Percentiles rank a stretch among this genome's conserved stretches.
Conservation (phyloP, 108 stramenopile species). For the Nitzschia sp. region DNA sequence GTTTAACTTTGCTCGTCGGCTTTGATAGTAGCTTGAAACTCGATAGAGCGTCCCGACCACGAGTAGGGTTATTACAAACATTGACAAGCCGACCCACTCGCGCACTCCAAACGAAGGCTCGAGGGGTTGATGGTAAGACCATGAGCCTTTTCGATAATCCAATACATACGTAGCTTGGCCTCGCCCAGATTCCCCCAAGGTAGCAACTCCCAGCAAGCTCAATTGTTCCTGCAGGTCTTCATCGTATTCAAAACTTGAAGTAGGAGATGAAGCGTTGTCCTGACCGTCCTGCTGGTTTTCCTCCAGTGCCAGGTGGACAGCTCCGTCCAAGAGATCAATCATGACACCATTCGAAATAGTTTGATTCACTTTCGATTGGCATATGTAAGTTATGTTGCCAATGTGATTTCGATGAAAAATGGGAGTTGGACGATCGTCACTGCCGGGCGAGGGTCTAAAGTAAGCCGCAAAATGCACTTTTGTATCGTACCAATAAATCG, state of each 20-base stretch:
- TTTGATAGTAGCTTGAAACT: not conserved
- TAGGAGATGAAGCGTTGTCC: not conserved
- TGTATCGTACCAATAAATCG: not conserved
- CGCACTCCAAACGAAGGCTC: not conserved
- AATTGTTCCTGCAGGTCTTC: not conserved
- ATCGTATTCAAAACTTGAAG: not conserved
- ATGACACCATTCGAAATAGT: not conserved
- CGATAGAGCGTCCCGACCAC: not conserved
- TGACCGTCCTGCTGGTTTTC: not conserved
- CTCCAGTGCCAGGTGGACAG: not conserved
- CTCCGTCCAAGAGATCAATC: not conserved
- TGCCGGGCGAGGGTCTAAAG: not conserved
- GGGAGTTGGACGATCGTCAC: not conserved
- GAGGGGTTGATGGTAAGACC: not conserved
- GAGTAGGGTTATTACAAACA: constrained; percentile 1
- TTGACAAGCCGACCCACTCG: constrained; percentile 16
- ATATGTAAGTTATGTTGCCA: not conserved
- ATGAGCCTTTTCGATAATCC: not conserved
- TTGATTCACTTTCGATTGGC: not conserved
- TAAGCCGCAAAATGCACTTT: not conserved
- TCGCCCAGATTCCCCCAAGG: not conserved
- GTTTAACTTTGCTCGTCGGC: not conserved
- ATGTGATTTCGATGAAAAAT: not conserved
- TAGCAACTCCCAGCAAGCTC: not conserved
- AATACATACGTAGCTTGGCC: not conserved